These are phyloP conservation scores for Hypoxylon sp. DNA, from an alignment of 2,329 filamentous ascomycete species.

Conservation along the genomic window DNA sequence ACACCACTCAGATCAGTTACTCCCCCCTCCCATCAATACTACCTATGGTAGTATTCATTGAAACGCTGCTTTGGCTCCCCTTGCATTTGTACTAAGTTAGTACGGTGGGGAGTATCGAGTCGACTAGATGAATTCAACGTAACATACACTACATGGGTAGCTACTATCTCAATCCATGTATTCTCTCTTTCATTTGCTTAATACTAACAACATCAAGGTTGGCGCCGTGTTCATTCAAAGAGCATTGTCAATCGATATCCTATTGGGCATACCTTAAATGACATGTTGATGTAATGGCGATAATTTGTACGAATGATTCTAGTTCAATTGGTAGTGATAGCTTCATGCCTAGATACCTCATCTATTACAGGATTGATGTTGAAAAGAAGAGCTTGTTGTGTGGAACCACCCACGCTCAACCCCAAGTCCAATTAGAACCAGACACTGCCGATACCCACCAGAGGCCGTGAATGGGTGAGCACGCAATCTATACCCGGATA, in stretches of 20 bases:
- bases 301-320: background rate
- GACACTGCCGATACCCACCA: constrained; percentile 9
- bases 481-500: too few species aligned
- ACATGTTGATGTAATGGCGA: too few species aligned
- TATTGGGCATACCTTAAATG: too few species aligned
- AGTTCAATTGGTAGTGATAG: background rate
- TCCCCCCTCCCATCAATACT: constrained; percentile 17
- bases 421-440: constrained; percentile 5
- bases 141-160: constrained; percentile 22
- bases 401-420: background rate
- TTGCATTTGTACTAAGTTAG: constrained; percentile 18
- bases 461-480: background rate
- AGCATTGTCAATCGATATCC: too few species aligned
- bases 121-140: constrained; percentile 30
- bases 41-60: constrained; percentile 26
- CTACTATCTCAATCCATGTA: constrained; percentile 13
- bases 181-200: constrained; percentile 1
- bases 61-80: constrained; percentile 22
- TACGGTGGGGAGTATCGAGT: constrained; percentile 24
- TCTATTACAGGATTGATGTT: background rate
- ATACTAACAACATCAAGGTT: constrained; percentile 14
- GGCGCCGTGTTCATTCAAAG: constrained; percentile 6
- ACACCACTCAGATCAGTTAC: constrained; percentile 3
- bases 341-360: background rate
- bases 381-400: background rate